Percentiles rank a stretch among this genome's conserved stretches.
phyloP scores from a whole-genome alignment of 108 stramenopile species.

The Licmophora abbreviata region DNA sequence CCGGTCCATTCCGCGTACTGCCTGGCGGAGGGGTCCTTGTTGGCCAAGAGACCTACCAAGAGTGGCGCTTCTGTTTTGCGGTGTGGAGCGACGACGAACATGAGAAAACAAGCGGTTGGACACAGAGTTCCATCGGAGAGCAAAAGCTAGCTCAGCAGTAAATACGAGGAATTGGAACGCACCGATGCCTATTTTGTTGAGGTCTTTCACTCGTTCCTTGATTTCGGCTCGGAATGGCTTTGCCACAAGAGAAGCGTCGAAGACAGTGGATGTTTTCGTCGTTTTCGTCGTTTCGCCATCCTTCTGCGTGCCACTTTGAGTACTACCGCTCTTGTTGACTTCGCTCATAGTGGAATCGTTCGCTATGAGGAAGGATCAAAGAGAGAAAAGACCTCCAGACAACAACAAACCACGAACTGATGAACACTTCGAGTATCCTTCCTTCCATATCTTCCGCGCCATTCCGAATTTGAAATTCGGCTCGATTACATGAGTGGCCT shows the following conservation, averaged over 20 bases:
- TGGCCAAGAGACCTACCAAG: slow-evolving; percentile 89
- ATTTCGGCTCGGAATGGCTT: slow-evolving; percentile 87
- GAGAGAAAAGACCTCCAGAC: too few relatives aligned
- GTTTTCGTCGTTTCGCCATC: too few relatives aligned
- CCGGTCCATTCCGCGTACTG: slow-evolving; percentile 97
- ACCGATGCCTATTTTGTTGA: slow-evolving; percentile 60
- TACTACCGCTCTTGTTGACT: too few relatives aligned
- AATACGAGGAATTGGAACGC: slow-evolving; percentile 3
- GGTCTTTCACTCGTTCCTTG: slow-evolving; percentile 53
- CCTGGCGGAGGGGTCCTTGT: slow-evolving; percentile 84
- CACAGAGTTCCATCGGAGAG: not conserved
- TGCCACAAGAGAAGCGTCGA: slow-evolving; percentile 79
- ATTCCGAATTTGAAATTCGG: too few relatives aligned
- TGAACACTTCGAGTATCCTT: too few relatives aligned
- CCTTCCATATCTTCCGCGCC: too few relatives aligned
- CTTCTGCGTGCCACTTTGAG: too few relatives aligned
- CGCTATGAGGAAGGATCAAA: too few relatives aligned
- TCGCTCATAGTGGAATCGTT: too few relatives aligned
- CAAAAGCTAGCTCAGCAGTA: not conserved
- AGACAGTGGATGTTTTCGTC: too few relatives aligned
- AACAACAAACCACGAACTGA: too few relatives aligned
- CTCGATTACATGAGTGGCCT: too few relatives aligned
- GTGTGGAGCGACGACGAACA: not conserved
- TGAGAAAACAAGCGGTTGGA: not conserved
- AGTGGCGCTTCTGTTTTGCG: slow-evolving; percentile 65